Evolutionary conservation across 495 filamentous ascomycete genomes (phyloP).

Genomic region (Lepidopterella palustris): DNA sequence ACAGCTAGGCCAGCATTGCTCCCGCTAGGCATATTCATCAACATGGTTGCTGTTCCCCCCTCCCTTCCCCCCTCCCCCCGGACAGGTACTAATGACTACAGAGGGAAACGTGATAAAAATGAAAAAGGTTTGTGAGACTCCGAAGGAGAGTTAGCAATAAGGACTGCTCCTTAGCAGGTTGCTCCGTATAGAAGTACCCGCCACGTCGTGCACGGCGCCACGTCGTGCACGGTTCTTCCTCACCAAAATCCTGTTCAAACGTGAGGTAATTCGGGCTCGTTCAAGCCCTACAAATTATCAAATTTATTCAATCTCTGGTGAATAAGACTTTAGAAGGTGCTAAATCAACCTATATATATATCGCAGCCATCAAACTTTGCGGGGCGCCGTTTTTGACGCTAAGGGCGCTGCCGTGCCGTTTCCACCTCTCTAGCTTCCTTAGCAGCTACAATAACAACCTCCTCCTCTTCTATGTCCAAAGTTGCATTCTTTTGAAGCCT

Average conservation of each 20-base stretch:
- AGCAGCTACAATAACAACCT: not conserved
- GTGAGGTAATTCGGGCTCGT: not conserved
- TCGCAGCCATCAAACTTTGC: not conserved
- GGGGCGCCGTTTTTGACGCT: not conserved
- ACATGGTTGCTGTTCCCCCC: too few relatives aligned
- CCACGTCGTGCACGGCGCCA: too few relatives aligned
- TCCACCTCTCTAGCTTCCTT: not conserved
- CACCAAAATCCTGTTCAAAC: not conserved
- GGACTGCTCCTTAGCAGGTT: too few relatives aligned
- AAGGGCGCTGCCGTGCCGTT: not conserved
- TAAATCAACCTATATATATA: not conserved
- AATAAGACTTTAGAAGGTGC: not conserved
- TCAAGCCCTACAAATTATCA: not conserved
- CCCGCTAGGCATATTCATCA: too few relatives aligned
- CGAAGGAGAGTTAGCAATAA: too few relatives aligned
- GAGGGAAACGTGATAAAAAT: too few relatives aligned
- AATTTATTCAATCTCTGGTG: not conserved
- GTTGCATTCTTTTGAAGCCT: not conserved
- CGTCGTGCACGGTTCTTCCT: not conserved
- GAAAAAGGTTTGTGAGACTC: too few relatives aligned
- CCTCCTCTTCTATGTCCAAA: not conserved
- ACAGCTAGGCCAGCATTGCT: too few relatives aligned
- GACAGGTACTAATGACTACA: too few relatives aligned
- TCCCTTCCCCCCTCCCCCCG: too few relatives aligned
- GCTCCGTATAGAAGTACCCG: too few relatives aligned